Conservation (phyloP, 352 stramenopile species). For the Globisporangium spiculum region DNA sequence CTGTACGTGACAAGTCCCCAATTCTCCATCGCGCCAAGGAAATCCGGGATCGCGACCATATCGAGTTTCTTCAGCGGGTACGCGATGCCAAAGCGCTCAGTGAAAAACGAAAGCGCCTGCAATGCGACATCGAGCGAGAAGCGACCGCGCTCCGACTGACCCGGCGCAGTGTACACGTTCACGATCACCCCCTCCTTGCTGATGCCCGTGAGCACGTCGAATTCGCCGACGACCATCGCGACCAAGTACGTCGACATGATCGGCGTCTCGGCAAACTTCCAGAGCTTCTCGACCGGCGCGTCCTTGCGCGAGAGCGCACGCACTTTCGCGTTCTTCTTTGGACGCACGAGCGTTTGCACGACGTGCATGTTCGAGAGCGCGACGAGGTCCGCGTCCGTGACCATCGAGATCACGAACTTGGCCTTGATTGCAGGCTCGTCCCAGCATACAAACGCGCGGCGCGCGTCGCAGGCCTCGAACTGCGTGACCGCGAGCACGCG, state of each 20-base stretch:
- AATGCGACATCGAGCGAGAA: constrained; percentile 88
- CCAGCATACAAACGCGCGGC: constrained; percentile 96
- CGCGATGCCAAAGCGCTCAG: constrained; percentile 63
- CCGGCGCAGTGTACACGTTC: constrained; percentile 94
- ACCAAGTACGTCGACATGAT: constrained; percentile 98
- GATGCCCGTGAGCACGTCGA: constrained; percentile 92
- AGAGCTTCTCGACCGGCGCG: constrained; percentile 54
- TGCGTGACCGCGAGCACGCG: constrained; percentile 92
- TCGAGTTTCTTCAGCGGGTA: constrained; percentile 99
- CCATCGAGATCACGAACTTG: constrained; percentile 91
- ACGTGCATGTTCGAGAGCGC: constrained; percentile 97
- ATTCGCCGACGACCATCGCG: constrained; percentile 94
- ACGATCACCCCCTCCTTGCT: constrained; percentile 91
- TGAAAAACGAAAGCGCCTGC: constrained; percentile 71
- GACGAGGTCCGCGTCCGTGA: constrained; percentile 88
- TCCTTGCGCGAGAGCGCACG: constrained; percentile 43
- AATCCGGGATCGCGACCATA: constrained; percentile 96
- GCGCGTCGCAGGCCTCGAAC: constrained; percentile 83
- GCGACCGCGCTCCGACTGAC: constrained; percentile 83
- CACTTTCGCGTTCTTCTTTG: constrained; percentile 58
- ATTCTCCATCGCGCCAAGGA: constrained; percentile 95
- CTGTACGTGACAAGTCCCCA: constrained; percentile 96
- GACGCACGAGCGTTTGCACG: constrained; percentile 62
- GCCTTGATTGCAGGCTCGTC: constrained; percentile 97
- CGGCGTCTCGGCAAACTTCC: constrained; percentile 91